Base-by-base conservation (phyloP, 139 green algal species). In the Coelastrella sp. region DNA sequence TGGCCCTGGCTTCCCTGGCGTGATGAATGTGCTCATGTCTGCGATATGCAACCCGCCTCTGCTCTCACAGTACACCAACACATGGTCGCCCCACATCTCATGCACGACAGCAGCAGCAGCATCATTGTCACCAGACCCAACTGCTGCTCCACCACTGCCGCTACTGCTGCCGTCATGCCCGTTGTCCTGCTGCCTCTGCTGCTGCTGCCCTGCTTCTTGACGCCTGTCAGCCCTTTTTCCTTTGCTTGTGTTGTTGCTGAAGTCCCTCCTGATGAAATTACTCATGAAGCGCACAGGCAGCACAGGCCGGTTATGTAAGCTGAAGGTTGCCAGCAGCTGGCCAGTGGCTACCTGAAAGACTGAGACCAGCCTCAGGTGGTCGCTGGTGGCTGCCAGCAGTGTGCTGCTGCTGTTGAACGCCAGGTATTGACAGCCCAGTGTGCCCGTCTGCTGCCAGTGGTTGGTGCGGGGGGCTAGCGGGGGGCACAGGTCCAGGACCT, bases 381-480 rank as follows among this genome's bases (percentile, higher is more conserved):
- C 84, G 57, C 68, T 72, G 3, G 22, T 88, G 7, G 84, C 68
- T 15, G 84, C 84, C 22, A 88, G 22, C 49, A 88, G 68, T 25
- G 27, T 88, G 84, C 84, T 88, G 84, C 84, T 88, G 84, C 68
- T 80, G 68, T 88, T 88, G 49, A 88, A 88, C 4, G 84, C 35
- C 14, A 88, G 22, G 35, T 88, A 88, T 49, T 88, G 84, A 57
- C 66, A 81, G 68, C 84, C 84, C 6, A 88, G 82, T 14, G 61
- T 63, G 7, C 82, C 82, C n/a, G 78, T 73, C 19, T 20, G 35
- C 27, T 74, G 58, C 59, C 80, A 86, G 20, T 25, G 22, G 11
- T 20, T 24, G 24, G 8, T 25, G 7, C 6, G 11, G 22, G 80
- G 59, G 15, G 58, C 17, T 7, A 56, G 80, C 59, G 22, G 63